Evolutionary conservation across 495 filamentous ascomycete species (phyloP).

Genomic region (Neurospora sp.): DNA sequence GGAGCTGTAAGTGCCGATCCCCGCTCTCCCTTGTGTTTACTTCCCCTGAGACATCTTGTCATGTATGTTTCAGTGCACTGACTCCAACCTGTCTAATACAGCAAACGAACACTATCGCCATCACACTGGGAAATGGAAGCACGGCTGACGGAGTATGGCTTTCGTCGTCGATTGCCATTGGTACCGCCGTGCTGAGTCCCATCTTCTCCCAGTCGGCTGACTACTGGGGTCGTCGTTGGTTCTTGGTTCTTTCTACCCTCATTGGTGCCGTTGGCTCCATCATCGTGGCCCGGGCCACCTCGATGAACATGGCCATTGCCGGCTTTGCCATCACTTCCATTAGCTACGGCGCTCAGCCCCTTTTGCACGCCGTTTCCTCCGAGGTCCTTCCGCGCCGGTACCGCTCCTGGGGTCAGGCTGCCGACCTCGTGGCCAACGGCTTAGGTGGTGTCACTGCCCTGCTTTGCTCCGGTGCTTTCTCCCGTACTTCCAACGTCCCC

Average conservation of each 20-base stretch:
- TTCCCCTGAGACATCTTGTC: background rate
- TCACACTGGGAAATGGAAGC: slow-evolving; percentile 11
- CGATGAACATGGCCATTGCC: slow-evolving; percentile 21
- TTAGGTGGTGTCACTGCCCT: slow-evolving; percentile 15
- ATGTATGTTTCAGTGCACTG: background rate
- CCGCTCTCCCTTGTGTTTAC: background rate
- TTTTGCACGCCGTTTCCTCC: slow-evolving; percentile 21
- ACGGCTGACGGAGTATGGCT: slow-evolving; percentile 16
- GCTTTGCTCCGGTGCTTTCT: slow-evolving; percentile 18
- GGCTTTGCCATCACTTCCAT: slow-evolving; percentile 15
- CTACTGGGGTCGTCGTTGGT: slow-evolving; percentile 23
- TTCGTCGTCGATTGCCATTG: slow-evolving; percentile 19
- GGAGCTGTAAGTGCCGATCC: slow-evolving; percentile 18
- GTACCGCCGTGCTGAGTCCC: slow-evolving; percentile 19
- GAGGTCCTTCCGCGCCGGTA: slow-evolving; percentile 25
- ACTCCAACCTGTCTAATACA: background rate
- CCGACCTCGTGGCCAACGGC: slow-evolving; percentile 13
- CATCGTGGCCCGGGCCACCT: slow-evolving; percentile 15
- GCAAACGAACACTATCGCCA: slow-evolving; percentile 19
- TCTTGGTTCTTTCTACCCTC: slow-evolving; percentile 15
- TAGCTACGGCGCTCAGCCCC: slow-evolving; percentile 18
- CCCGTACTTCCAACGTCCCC: slow-evolving; percentile 12
- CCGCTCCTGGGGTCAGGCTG: slow-evolving; percentile 21
- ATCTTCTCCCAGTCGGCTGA: slow-evolving; percentile 22
- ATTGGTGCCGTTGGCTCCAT: slow-evolving; percentile 18